A percentile compares a stretch with the other conserved stretches of the same genome.
These are phyloP conservation scores for Brassica balearica DNA, from an alignment of 441 rosid genomes.

Conservation along the genomic window DNA sequence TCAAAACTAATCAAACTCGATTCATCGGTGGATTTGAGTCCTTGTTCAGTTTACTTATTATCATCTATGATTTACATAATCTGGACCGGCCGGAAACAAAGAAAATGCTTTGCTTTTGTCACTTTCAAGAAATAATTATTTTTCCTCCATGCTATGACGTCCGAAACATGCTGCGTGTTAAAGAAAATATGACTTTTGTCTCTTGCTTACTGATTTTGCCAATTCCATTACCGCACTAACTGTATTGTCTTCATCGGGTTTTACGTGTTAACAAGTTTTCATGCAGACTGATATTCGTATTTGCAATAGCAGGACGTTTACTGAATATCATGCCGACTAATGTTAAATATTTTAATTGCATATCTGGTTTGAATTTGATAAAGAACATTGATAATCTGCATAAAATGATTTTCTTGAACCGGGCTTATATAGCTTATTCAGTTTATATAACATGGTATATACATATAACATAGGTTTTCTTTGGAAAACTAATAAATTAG, in stretches of 20 bases:
- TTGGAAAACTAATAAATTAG: no score
- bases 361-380: not conserved
- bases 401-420: no score
- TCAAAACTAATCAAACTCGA: no score
- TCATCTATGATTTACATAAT: not conserved
- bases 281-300: constrained; percentile 7
- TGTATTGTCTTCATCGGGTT: constrained; percentile 7
- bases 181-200: constrained; percentile 13
- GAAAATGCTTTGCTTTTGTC: constrained; percentile 34
- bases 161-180: constrained; percentile 38
- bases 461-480: no score
- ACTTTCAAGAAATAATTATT: constrained; percentile 9
- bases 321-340: constrained; percentile 1
- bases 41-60: not conserved
- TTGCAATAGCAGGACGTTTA: constrained; percentile 5
- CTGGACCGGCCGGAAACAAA: constrained; percentile 23
- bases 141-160: constrained; percentile 28
- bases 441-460: no score
- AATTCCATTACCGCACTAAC: not conserved
- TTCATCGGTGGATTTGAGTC: constrained; percentile 24
- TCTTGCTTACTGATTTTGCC: constrained; percentile 11
- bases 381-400: not conserved
- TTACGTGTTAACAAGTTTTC: constrained; percentile 2
- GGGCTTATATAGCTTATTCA: no score
- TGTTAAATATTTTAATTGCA: not conserved